Conservation (phyloP, 805 yeast species). For the Yarrowia bubula region DNA sequence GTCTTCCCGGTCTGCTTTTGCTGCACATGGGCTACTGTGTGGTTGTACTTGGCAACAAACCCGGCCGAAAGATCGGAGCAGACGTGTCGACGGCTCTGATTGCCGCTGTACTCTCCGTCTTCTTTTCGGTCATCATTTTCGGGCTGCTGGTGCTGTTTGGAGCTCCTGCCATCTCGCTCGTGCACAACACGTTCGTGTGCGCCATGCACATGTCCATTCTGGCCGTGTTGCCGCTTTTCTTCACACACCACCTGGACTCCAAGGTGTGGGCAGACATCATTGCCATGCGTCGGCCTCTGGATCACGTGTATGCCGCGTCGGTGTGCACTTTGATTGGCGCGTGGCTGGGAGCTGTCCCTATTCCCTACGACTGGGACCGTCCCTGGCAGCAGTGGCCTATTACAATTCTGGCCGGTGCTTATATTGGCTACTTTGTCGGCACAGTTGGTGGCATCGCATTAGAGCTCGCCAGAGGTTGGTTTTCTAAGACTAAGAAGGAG, state of each 20-base stretch:
- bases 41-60: conserved; percentile 19
- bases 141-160: conserved; percentile 62
- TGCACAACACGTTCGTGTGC: conserved; percentile 56
- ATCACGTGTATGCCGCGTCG: conserved; percentile 42
- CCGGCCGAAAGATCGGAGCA: conserved; percentile 9
- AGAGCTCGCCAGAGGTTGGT: background rate
- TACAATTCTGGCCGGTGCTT: conserved; percentile 76
- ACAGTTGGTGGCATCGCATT: conserved; percentile 42
- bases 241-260: conserved; percentile 53
- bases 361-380: conserved; percentile 97
- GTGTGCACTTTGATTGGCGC: conserved; percentile 59
- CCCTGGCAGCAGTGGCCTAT: conserved; percentile 97
- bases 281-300: conserved; percentile 35
- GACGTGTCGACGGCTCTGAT: conserved; percentile 34
- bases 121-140: conserved; percentile 36
- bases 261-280: conserved; percentile 44
- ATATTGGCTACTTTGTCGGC: conserved; percentile 69
- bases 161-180: conserved; percentile 63
- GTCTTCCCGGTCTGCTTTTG: conserved; percentile 29
- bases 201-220: conserved; percentile 62
- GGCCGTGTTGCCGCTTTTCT: conserved; percentile 61
- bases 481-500: conserved; percentile 8
- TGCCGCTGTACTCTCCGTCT: conserved; percentile 36
- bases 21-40: conserved; percentile 34
- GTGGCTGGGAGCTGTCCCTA: conserved; percentile 92